These are phyloP conservation scores for Carex myosuroides DNA, from an alignment of 176 grass and related monocot species.

Conservation along the genomic window DNA sequence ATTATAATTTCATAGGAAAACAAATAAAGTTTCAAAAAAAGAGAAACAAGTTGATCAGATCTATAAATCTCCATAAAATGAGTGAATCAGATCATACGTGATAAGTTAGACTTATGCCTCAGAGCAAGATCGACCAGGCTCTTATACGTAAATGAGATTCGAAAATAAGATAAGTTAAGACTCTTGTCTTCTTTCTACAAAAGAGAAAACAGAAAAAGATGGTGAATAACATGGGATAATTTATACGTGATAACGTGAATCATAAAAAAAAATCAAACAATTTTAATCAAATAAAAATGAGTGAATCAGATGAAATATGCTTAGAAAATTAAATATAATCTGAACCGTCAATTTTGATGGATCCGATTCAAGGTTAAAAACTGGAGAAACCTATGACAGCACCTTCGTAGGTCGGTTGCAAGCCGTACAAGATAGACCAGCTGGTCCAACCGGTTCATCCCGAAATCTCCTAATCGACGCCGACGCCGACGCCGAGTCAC, in stretches of 20 bases:
- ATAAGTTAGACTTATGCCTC: too few species aligned
- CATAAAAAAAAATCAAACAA: neutral
- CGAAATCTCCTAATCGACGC: neutral
- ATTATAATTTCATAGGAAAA: too few species aligned
- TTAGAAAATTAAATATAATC: neutral
- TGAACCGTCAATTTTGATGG: neutral
- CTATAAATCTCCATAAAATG: too few species aligned
- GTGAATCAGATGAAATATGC: neutral
- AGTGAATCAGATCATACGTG: too few species aligned
- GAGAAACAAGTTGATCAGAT: too few species aligned
- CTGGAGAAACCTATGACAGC: neutral
- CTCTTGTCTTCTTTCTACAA: too few species aligned
- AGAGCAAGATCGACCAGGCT: too few species aligned
- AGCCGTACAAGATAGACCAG: constrained; percentile 17
- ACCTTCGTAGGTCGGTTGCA: neutral
- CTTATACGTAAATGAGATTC: too few species aligned
- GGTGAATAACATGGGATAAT: too few species aligned
- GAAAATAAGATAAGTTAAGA: too few species aligned
- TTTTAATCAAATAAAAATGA: neutral
- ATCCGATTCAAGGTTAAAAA: neutral
- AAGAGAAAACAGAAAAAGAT: too few species aligned
- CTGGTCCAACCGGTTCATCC: neutral
- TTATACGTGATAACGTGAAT: neutral
- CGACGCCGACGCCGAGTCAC: neutral
- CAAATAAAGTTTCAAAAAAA: too few species aligned